phyloP scores from a whole-genome alignment of 2,329 filamentous ascomycete genomes.

The Annulohypoxylon truncatum region DNA sequence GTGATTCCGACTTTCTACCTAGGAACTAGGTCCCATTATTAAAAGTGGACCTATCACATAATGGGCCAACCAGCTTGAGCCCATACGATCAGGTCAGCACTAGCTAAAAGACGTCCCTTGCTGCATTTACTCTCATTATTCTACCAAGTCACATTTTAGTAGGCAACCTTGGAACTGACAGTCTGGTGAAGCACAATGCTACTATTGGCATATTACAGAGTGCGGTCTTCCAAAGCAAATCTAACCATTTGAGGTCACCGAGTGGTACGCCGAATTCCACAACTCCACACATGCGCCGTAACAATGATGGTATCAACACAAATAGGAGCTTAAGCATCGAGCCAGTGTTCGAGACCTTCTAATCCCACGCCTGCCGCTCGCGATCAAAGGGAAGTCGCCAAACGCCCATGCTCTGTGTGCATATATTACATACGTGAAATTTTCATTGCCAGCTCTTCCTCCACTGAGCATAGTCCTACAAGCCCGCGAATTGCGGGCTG shows the following conservation, averaged over 20 bases:
- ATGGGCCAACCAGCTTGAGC: slow-evolving; percentile 15
- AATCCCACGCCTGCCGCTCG: slow-evolving; percentile 1
- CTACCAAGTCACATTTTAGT: background rate
- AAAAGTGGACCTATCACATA: background rate
- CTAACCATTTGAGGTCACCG: slow-evolving; percentile 4
- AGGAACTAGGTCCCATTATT: background rate
- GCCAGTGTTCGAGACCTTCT: slow-evolving; percentile 8
- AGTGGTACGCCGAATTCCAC: slow-evolving; percentile 4
- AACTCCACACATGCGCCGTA: background rate
- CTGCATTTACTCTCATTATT: background rate
- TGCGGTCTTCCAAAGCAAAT: slow-evolving; percentile 17
- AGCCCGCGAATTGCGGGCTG: slow-evolving; percentile 51
- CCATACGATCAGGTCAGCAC: background rate
- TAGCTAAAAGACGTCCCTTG: background rate
- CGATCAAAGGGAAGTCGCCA: slow-evolving; percentile 12
- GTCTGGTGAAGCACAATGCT: background rate
- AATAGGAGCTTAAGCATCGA: slow-evolving; percentile 13
- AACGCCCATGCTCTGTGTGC: slow-evolving; percentile 2
- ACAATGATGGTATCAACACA: slow-evolving; percentile 30
- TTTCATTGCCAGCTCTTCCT: background rate
- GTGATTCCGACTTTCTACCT: background rate
- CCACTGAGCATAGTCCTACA: slow-evolving; percentile 35
- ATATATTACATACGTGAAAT: slow-evolving; percentile 27
- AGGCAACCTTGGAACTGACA: background rate
- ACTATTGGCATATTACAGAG: slow-evolving; percentile 19